These are phyloP conservation scores for Vaccinium darrowii DNA, from an alignment of 148 eudicot species.

Conservation along the genomic window DNA sequence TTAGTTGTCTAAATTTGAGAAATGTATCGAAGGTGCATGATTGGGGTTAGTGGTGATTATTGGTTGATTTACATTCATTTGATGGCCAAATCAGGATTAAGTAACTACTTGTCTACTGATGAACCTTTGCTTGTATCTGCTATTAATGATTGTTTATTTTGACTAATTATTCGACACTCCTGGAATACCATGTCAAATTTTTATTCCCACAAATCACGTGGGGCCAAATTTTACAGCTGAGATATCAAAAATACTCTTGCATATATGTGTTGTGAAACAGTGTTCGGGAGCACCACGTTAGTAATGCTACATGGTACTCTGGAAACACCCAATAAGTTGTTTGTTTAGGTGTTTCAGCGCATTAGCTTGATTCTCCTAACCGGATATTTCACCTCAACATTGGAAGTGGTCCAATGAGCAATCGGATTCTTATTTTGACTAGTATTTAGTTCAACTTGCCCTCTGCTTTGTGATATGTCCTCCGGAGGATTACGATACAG, in stretches of 20 bases:
- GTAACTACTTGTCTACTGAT: neutral
- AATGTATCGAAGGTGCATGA: neutral
- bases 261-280: neutral
- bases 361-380: neutral
- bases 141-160: neutral
- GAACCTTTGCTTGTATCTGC: neutral
- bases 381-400: neutral
- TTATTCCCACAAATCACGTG: neutral
- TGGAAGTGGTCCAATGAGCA: slow-evolving; percentile 4
- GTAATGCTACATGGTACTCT: neutral
- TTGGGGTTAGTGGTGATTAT: neutral
- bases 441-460: neutral
- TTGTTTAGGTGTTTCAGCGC: neutral
- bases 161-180: neutral
- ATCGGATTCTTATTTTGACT: neutral
- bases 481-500: neutral
- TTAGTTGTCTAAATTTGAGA: neutral
- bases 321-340: neutral
- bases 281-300: neutral
- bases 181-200: neutral
- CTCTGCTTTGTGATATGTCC: neutral
- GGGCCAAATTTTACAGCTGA: neutral
- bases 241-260: too few species aligned
- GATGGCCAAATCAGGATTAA: neutral
- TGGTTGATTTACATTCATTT: neutral